Evolutionary conservation across 768 basidiomycete genomes (phyloP).

Genomic region (Lepiota venenata): DNA sequence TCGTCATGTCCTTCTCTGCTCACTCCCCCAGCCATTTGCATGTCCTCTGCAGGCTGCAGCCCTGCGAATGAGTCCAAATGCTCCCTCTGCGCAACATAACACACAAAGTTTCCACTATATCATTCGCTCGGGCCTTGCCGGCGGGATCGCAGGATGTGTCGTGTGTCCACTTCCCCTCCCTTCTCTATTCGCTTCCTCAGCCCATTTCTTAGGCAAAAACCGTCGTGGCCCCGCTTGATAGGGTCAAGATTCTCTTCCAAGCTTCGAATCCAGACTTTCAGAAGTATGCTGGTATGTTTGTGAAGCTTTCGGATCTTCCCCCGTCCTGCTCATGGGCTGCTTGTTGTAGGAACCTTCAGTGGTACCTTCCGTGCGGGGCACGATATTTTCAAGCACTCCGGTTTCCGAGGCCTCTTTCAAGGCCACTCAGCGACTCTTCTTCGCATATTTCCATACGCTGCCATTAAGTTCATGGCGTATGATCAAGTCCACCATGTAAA

Average conservation of each 20-base stretch:
- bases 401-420: slow-evolving; percentile 83
- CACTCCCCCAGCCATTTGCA: slow-evolving; percentile 22
- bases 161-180: slow-evolving; percentile 46
- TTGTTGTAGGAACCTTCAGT: slow-evolving; percentile 70
- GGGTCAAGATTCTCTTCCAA: slow-evolving; percentile 98
- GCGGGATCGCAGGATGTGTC: slow-evolving; percentile 91
- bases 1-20: background rate
- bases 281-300: slow-evolving; percentile 79
- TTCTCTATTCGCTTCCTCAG: slow-evolving; percentile 13
- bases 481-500: slow-evolving; percentile 78
- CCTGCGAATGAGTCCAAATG: slow-evolving; percentile 62
- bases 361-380: slow-evolving; percentile 78
- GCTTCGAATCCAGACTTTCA: slow-evolving; percentile 93
- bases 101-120: slow-evolving; percentile 58
- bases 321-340: background rate
- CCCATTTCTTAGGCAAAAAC: slow-evolving; percentile 75
- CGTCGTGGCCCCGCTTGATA: slow-evolving; percentile 90
- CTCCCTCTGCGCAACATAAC: slow-evolving; percentile 40
- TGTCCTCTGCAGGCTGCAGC: slow-evolving; percentile 24
- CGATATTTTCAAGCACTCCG: slow-evolving; percentile 65
- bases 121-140: slow-evolving; percentile 84
- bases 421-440: slow-evolving; percentile 95
- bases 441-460: slow-evolving; percentile 95
- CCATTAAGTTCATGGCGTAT: slow-evolving; percentile 96
- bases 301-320: background rate